Base-by-base conservation (phyloP, 495 filamentous ascomycete species). In the Xylaria palmicola region DNA sequence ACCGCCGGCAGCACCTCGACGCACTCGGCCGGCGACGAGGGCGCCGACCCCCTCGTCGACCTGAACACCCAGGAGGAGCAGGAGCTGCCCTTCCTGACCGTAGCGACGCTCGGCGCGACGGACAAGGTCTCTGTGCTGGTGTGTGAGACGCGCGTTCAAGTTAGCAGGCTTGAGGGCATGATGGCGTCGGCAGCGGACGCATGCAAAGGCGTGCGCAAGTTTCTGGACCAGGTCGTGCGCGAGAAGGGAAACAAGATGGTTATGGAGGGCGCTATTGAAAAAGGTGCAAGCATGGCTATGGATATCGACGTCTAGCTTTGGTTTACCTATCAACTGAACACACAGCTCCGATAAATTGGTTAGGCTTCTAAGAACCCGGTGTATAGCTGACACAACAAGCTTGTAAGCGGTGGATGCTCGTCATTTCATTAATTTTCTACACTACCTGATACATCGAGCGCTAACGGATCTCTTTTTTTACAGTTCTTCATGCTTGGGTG, bases 181-280 rank as follows among this genome's bases (percentile, higher is more conserved):
- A 73, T 97, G 65, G 91, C 88, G 0, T 91, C 94, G 10, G 95
- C 88, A 0, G 86, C 97, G 41, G 93, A 96, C 74, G 94, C 92
- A 40, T 98, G 95, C 74, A 88, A 84, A 73, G 88, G 92, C 74
- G 82, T 98, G 26, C 83, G 89, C 61, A 85, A 88, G 67, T 85
- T 97, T 32, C 65, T 93, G 64, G 90, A 93, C 69, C 72, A 74
- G 36, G 83, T 90, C 7, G 87, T 93, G 7, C 82, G 85, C 68
- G 79, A 75, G 62, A 86, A 86, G 69, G 90, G 90, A 24, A 77
- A 74, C 61, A 81, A 77, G 66, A 80, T 90, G 74, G 69, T 95
- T 48, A 79, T 85, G 50, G 84, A 84, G 56, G 84, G 87, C 4
- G 74, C 76, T 4, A 69, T 79, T 55, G 76, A 74, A 57, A 75